A percentile compares a stretch with the other conserved stretches of the same genome.
These are phyloP conservation scores for Monosporozyma unispora DNA, from an alignment of 805 yeast species.

Conservation along the genomic window DNA sequence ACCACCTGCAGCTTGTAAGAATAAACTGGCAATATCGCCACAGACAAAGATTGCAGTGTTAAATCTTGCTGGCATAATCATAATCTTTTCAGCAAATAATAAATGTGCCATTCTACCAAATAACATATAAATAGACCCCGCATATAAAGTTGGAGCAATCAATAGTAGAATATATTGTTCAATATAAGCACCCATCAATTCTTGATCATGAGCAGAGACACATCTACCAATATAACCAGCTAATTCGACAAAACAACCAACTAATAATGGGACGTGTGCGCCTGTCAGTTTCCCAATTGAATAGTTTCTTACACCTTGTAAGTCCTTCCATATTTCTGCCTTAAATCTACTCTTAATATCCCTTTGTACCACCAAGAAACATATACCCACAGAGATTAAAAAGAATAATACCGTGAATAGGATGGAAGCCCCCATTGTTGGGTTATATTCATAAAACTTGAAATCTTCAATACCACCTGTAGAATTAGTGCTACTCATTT, in stretches of 20 bases:
- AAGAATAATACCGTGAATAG: constrained; percentile 11
- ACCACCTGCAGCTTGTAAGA: constrained; percentile 29
- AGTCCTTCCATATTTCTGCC: constrained; percentile 2
- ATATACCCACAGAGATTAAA: constrained; percentile 1
- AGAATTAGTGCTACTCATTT: no score
- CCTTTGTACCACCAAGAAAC: neutral
- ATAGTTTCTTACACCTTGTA: neutral
- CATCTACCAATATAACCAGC: constrained; percentile 24
- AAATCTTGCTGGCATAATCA: constrained; percentile 18
- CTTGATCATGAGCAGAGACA: constrained; percentile 9
- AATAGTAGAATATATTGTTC: constrained; percentile 22
- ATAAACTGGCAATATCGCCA: constrained; percentile 28
- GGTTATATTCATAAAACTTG: neutral
- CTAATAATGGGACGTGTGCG: constrained; percentile 18
- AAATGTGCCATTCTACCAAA: constrained; percentile 21
- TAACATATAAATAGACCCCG: constrained; percentile 29
- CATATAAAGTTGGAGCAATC: constrained; percentile 28
- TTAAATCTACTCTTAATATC: neutral
- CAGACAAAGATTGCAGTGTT: constrained; percentile 24
- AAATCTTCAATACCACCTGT: no score
- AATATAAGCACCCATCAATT: constrained; percentile 14
- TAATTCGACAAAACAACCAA: constrained; percentile 22
- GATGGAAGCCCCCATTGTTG: constrained; percentile 12
- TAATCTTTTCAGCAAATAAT: constrained; percentile 12
- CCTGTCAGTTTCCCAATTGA: constrained; percentile 4